Evolutionary conservation across 176 grass and related monocot species (phyloP), one percentile per base, ranked within the genome.

Genomic region (Oryza punctata): DNA sequence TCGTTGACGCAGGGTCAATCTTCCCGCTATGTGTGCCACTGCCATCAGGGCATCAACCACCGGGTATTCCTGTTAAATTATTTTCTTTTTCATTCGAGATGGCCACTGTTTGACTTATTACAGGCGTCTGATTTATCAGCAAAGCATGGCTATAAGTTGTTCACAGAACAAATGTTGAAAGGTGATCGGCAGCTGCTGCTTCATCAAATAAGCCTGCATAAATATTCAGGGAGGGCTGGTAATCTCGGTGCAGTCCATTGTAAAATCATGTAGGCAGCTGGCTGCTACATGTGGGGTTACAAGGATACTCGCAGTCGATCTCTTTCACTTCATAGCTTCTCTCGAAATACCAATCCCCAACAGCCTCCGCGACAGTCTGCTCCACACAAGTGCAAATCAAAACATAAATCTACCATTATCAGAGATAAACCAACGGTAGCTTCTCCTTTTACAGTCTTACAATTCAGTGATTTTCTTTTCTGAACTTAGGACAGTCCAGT

Each of bases 301-400:
- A 87, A 59, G 94, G 91, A 50, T 94, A 94, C 35, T 89, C 67
- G 29, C 89, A 78, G 67, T 94, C 91, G 10, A 94, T 92, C 32
- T 64, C 30, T 57, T 90, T 87, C 11, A 80, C 64, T 29, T 76
- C 44, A 41, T 77, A 5, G 6, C 25, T 76, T 76, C 92, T 87
- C 8, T 85, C 80, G 24, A 92, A 97, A 75, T 94, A 87, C 94
- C 94, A 97, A 78, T 97, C 94, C 27, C 89, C 94, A 71, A 94
- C 73, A 65, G 92, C 78, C 46, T 90, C 65, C 43, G 89, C 85
- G 28, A 94, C 85, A 19, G 84, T 85, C 94, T 97, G 82, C 32
- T 76, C 18, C 2, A 12, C 27, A 43, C 21, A 32, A 80, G 4
- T 10, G 12, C 10, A 1, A 70, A 24, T 33, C 0, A 54, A 3